phyloP scores from a whole-genome alignment of 768 basidiomycete genomes.

The Boletus patriciae region DNA sequence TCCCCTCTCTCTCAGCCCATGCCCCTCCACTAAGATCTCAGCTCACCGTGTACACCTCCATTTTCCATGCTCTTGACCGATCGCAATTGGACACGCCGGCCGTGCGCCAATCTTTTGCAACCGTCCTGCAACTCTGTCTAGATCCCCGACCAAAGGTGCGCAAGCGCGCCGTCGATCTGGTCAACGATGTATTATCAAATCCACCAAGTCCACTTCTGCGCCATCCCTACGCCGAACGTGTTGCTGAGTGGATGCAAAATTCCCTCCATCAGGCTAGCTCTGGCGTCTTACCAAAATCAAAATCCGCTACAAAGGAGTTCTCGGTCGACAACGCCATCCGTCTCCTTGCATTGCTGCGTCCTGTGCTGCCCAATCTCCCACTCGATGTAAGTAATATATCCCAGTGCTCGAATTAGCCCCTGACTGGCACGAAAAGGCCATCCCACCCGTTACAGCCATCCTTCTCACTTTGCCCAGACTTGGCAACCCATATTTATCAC shows the following conservation, averaged over 20 bases:
- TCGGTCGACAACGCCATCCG: conserved; percentile 77
- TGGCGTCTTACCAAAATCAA: conserved; percentile 60
- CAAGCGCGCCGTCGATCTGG: conserved; percentile 82
- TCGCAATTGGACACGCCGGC: conserved; percentile 65
- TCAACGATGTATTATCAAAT: conserved; percentile 70
- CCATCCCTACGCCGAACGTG: conserved; percentile 85
- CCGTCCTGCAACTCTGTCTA: conserved; percentile 76
- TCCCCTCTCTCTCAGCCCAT: conserved; percentile 59
- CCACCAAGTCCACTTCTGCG: conserved; percentile 74
- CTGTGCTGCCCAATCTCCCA: conserved; percentile 59
- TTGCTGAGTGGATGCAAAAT: conserved; percentile 74
- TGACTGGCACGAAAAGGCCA: conserved; percentile 49
- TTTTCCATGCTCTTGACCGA: conserved; percentile 71
- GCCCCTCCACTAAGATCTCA: conserved; percentile 88
- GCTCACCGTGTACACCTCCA: conserved; percentile 66
- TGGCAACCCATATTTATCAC: conserved; percentile 85
- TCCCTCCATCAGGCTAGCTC: conserved; percentile 65
- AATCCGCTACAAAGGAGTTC: conserved; percentile 50
- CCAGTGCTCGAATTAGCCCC: conserved; percentile 5
- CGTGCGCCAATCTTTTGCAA: conserved; percentile 81
- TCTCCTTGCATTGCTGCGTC: conserved; percentile 69
- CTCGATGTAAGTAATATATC: conserved; percentile 55
- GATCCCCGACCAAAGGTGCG: conserved; percentile 95
- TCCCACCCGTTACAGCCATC: conserved; percentile 65
- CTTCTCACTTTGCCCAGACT: conserved; percentile 84